Evolutionary conservation across 2,329 filamentous ascomycete species (phyloP), one percentile per base, ranked within the genome.

Genomic region (Botrytis paeoniae): DNA sequence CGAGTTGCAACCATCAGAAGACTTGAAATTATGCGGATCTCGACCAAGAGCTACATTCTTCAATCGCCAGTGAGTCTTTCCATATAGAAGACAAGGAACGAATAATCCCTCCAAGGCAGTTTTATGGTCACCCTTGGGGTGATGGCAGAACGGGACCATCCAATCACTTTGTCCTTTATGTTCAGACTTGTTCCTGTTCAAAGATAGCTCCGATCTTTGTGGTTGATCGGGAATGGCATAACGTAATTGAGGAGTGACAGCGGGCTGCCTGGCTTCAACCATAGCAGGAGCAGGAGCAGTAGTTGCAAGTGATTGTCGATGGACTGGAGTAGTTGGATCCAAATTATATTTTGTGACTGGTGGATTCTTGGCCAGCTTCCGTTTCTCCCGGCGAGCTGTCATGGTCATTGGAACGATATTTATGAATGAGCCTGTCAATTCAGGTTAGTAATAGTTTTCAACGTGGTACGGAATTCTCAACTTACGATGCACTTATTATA

Each of bases 11-110:
- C 78, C 75, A 62, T 73, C 76, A 76, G 73, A 81, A 78, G 2
- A 76, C 78, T 6, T 82, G 8, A 66, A 62, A n/a, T 85, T 82
- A 10, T 81, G 82, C 1, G 83, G 80, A 72, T 85, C 82, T 37
- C 82, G 79, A 65, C 82, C 82, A 20, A 77, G 75, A 10, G 76
- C 77, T 63, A 82, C 81, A 65, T 81, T 81, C 1, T 79, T 77
- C 3, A 85, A 78, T 12, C 84, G 81, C 78, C 85, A 83, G 22
- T 83, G 78, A 3, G 83, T 85, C 65, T 82, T 82, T 8, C 83
- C 82, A 75, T 84, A 83, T 12, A 85, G 73, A 5, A 83, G 78
- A 76, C 84, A 86, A 16, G 84, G 84, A 69, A 82, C 81, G 3
- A 71, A 41, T 3, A 51, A 32, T 7, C 60, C 70, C 22, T 22